Percentiles rank a stretch among this genome's conserved stretches.
phyloP scores from a whole-genome alignment of 2,329 filamentous ascomycete species.

The Stemphylium beticola region DNA sequence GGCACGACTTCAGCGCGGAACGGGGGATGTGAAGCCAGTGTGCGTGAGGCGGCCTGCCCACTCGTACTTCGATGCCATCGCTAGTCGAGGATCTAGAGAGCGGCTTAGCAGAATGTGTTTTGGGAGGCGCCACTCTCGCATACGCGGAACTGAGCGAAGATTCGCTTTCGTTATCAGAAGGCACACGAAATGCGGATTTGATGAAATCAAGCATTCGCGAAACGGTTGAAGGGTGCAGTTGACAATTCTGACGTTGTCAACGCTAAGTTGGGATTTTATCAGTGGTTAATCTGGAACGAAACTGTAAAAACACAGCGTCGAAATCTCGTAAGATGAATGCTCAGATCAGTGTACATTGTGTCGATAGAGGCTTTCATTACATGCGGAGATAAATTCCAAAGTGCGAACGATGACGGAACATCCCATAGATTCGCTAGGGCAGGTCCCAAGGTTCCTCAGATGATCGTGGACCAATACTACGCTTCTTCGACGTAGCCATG shows the following conservation, averaged over 20 bases:
- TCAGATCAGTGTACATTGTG: too few relatives aligned
- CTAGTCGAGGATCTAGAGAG: not conserved
- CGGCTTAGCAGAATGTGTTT: not conserved
- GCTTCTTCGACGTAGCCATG: too few relatives aligned
- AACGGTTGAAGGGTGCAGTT: not conserved
- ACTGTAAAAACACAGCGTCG: too few relatives aligned
- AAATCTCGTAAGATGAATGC: too few relatives aligned
- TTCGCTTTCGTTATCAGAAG: not conserved
- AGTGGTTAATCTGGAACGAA: too few relatives aligned
- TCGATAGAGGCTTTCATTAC: too few relatives aligned
- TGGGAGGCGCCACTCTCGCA: not conserved
- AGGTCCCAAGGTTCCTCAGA: too few relatives aligned
- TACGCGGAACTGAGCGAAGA: not conserved
- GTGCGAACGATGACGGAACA: too few relatives aligned
- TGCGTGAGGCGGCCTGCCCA: constrained; percentile 7
- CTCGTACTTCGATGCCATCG: constrained; percentile 1
- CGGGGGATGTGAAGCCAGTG: not conserved
- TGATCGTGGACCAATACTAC: too few relatives aligned
- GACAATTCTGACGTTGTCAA: not conserved
- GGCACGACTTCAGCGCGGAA: not conserved
- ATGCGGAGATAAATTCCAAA: too few relatives aligned
- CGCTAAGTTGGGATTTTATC: too few relatives aligned
- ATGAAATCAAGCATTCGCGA: not conserved
- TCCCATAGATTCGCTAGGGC: too few relatives aligned
- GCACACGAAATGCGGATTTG: not conserved